Conservation (phyloP, 805 yeast species). For the Metschnikowia shivogae region DNA sequence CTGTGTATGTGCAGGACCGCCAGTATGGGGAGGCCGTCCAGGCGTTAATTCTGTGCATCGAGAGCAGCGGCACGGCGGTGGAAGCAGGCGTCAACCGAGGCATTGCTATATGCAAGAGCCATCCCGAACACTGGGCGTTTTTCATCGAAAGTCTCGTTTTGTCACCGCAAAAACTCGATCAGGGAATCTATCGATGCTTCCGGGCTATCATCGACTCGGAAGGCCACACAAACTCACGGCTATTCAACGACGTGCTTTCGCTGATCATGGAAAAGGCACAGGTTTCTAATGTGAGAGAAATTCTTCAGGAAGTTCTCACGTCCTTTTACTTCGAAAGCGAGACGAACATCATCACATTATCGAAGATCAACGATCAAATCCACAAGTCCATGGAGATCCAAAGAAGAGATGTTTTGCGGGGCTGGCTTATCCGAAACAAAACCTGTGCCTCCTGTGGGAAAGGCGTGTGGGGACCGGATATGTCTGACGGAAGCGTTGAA, state of each 20-base stretch:
- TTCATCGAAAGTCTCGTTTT: constrained; percentile 24
- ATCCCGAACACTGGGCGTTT: constrained; percentile 29
- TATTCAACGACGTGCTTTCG: constrained; percentile 12
- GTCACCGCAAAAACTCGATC: constrained; percentile 18
- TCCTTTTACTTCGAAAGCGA: constrained; percentile 63
- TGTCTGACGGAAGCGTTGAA: constrained; percentile 32
- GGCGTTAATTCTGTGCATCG: constrained; percentile 28
- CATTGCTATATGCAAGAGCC: constrained; percentile 11
- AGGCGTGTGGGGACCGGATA: constrained; percentile 63
- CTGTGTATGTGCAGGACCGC: constrained; percentile 22
- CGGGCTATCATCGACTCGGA: constrained; percentile 28
- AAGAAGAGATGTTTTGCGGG: constrained; percentile 42
- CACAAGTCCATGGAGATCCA: constrained; percentile 43
- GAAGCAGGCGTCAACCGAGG: constrained; percentile 7
- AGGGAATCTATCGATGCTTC: constrained; percentile 31
- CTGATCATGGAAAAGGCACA: constrained; percentile 26
- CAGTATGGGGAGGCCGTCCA: constrained; percentile 29
- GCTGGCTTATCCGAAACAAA: constrained; percentile 51
- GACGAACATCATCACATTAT: constrained; percentile 47
- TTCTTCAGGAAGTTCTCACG: constrained; percentile 58
- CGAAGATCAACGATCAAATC: constrained; percentile 55
- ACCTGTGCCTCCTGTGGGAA: constrained; percentile 79
- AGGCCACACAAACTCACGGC: constrained; percentile 3
- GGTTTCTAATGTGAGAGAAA: constrained; percentile 54
- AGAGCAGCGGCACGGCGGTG: constrained; percentile 1